Conservation (phyloP, 176 grass and related monocot genomes). For the Oryza coarctata region DNA sequence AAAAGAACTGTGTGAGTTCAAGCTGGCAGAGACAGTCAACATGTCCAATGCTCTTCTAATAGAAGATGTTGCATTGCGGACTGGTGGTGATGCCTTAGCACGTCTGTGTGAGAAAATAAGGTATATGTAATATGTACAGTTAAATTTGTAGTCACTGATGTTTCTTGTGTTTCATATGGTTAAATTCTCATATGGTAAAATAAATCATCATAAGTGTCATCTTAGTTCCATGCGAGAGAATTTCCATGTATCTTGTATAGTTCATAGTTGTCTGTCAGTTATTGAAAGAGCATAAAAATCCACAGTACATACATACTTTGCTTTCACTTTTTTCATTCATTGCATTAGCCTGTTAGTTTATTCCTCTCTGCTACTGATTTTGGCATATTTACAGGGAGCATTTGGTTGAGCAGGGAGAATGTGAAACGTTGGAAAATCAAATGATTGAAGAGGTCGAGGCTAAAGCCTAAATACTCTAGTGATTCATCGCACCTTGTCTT, state of each 20-base stretch:
- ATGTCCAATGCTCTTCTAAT: constrained; percentile 63
- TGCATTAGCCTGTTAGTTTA: neutral
- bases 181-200: neutral
- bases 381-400: constrained; percentile 54
- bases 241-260: neutral
- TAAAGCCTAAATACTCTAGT: neutral
- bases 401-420: constrained; percentile 59
- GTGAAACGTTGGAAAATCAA: constrained; percentile 49
- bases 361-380: constrained; percentile 6
- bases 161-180: constrained; percentile 1
- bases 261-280: neutral
- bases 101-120: constrained; percentile 80
- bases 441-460: constrained; percentile 30
- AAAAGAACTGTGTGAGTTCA: constrained; percentile 92
- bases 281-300: neutral
- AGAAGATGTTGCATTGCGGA: constrained; percentile 76
- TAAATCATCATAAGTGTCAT: neutral
- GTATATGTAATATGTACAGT: constrained; percentile 46
- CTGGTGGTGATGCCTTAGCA: constrained; percentile 79
- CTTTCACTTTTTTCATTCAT: neutral
- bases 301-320: neutral
- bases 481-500: neutral
- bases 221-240: neutral
- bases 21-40: constrained; percentile 74
- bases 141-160: neutral